These are phyloP conservation scores for Xanthoparmelia taractica DNA, from an alignment of 495 filamentous ascomycete genomes.

Conservation along the genomic window DNA sequence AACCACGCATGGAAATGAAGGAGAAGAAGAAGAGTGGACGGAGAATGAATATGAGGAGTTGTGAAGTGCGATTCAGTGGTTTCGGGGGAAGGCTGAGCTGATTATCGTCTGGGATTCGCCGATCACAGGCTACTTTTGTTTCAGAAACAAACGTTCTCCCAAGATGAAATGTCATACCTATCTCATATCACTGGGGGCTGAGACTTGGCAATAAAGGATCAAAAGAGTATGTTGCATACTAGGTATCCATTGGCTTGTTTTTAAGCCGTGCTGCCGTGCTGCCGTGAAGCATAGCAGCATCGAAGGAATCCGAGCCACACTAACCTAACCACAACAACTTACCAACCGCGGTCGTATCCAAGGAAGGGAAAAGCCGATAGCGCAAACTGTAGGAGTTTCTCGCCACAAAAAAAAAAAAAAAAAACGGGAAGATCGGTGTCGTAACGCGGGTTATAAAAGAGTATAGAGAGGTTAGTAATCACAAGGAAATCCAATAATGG, in stretches of 20 bases:
- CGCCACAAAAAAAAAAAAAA: not conserved
- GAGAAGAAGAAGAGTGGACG: not conserved
- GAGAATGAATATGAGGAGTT: not conserved
- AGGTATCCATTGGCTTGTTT: not conserved
- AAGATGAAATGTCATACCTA: not conserved
- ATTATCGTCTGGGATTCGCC: not conserved
- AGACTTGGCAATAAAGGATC: not conserved
- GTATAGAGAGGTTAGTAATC: not conserved
- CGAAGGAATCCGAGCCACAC: not conserved
- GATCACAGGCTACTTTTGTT: not conserved
- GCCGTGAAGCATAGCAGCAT: not conserved
- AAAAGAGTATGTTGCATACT: not conserved
- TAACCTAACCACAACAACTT: not conserved
- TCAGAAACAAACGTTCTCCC: slow-evolving; percentile 2
- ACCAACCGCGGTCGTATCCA: not conserved
- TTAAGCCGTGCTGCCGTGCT: not conserved
- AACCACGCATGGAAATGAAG: not conserved
- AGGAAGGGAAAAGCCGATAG: not conserved
- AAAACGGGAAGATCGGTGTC: not conserved
- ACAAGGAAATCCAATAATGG: not conserved
- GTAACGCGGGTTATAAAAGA: not conserved
- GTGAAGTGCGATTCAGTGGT: not conserved
- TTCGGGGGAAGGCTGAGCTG: slow-evolving; percentile 12
- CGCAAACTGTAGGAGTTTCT: not conserved
- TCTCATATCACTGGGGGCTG: not conserved